Base-by-base conservation (phyloP, 768 basidiomycete genomes). In the Punctularia strigosozonata region DNA sequence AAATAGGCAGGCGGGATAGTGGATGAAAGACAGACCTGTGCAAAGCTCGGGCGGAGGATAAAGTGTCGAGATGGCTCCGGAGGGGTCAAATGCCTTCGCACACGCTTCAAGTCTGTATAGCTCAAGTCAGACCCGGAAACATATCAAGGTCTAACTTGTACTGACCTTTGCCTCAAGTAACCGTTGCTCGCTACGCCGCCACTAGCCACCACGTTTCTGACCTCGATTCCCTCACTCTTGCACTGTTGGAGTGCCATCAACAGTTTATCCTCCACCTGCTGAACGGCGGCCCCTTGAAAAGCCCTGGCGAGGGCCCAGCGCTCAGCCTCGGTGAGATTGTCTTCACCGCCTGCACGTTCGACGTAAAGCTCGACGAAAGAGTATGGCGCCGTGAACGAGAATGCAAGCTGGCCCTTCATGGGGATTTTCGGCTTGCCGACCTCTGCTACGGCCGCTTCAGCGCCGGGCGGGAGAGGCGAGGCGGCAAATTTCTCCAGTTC, bases 161-260 rank as follows among this genome's bases (percentile, higher is more conserved):
- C 66, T 31, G 36, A 86, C 89, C 78, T 66, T 31, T 66, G 43
- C 13, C 88, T 65, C 41, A 98, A 60, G 46, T 68, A 77, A 18
- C 46, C 32, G 49, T 99, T 99, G 47, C 87, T 88, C 13, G 92
- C 94, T 0, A 99, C 94, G 2, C 94, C 94, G 0, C 94, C 94
- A 42, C 88, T 89, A 13, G 85, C 77, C 1, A 95, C 86, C 19
- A 98, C 46, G 39, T 79, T 65, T 8, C 55, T 56, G 3, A 86
- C 58, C 6, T 49, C 38, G 1, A 77, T 54, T n/a, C 60, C 68
- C 18, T 65, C 49, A 6, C 50, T 41, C 37, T 47, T 39, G 43
- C 75, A 75, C 62, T 55, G 61, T 18, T 59, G 49, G 26, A 78
- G 44, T 1, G 65, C 80, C 17, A 83, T 59, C 2, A 54, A 39